Conservation (phyloP, 2,329 filamentous ascomycete species). For the Aspergillus oerlinghausenensis region DNA sequence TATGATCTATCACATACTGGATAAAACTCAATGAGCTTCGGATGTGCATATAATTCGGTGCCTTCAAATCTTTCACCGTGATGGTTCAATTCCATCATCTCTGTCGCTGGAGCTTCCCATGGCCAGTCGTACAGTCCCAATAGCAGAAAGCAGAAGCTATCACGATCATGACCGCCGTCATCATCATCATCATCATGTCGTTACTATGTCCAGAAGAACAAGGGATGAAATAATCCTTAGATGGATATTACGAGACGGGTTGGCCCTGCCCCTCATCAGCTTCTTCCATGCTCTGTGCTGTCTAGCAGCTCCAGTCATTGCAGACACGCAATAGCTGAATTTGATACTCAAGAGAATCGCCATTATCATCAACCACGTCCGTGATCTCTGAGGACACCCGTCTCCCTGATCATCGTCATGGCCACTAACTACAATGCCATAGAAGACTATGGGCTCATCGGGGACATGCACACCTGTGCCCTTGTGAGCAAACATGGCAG, state of each 20-base stretch:
- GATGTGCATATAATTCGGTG: background rate
- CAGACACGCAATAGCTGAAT: too few relatives aligned
- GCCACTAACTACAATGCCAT: conserved; percentile 41
- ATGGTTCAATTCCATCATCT: background rate
- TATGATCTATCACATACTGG: background rate
- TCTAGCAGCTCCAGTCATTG: too few relatives aligned
- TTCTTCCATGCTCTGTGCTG: background rate
- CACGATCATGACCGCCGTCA: background rate
- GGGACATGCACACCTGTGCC: conserved; percentile 74
- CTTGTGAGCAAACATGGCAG: conserved; percentile 70
- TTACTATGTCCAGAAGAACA: background rate
- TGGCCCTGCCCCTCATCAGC: too few relatives aligned
- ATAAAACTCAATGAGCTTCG: background rate
- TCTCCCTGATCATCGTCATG: background rate
- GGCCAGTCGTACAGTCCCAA: background rate
- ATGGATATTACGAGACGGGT: background rate
- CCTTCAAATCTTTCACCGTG: background rate
- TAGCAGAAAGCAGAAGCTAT: background rate
- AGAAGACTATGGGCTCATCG: conserved; percentile 75
- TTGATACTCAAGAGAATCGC: background rate
- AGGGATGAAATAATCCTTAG: background rate
- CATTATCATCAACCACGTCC: background rate
- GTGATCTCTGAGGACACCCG: background rate
- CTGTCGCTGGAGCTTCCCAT: background rate
- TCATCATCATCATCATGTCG: conserved; percentile 1